Conservation (phyloP, 129 eudicot genomes). For the Centaurea solstitialis region DNA sequence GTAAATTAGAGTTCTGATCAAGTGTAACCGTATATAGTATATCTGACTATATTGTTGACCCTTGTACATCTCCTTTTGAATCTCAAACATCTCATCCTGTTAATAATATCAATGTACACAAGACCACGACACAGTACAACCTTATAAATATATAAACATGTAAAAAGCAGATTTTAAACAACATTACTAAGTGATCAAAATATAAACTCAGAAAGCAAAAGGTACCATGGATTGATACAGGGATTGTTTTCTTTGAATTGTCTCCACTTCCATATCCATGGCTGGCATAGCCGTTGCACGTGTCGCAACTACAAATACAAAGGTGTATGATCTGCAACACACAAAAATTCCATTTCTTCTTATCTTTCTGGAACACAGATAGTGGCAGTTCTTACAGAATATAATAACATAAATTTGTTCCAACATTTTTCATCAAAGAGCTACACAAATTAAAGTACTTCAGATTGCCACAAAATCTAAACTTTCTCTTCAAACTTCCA, state of each 20-base stretch:
- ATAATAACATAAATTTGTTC: not conserved
- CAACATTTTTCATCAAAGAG: not conserved
- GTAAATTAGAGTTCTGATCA: conserved; percentile 79
- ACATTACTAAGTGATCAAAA: not conserved
- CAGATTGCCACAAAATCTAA: not conserved
- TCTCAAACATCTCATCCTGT: conserved; percentile 73
- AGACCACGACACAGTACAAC: not conserved
- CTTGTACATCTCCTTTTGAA: conserved; percentile 76
- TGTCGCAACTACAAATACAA: conserved; percentile 24
- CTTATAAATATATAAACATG: not conserved
- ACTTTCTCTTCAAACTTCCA: not conserved
- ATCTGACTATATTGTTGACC: conserved; percentile 97
- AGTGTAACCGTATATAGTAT: conserved; percentile 76
- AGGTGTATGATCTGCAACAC: not conserved
- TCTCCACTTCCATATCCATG: conserved; percentile 58
- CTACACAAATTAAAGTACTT: not conserved
- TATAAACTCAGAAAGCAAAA: not conserved
- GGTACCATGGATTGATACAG: conserved; percentile 56
- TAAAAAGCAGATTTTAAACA: not conserved
- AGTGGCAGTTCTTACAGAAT: not conserved
- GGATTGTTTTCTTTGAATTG: conserved; percentile 62
- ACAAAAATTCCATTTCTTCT: not conserved
- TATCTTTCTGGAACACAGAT: not conserved
- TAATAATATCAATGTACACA: not conserved
- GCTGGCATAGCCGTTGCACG: conserved; percentile 51